These are phyloP conservation scores for Planoprotostelium fungivorum DNA, from an alignment of 78 protist species.

Conservation along the genomic window DNA sequence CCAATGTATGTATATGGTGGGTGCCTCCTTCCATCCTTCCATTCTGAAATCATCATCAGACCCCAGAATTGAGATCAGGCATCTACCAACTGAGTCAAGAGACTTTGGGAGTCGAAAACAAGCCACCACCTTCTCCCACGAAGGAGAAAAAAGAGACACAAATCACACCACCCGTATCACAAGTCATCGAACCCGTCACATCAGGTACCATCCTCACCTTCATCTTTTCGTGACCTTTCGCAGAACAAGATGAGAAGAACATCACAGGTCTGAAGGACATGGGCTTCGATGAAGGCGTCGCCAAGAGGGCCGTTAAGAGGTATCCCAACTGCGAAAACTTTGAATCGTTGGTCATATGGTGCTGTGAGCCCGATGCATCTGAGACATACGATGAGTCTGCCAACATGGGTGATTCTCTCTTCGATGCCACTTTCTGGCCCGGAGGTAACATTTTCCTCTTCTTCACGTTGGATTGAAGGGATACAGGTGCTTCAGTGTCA, in stretches of 20 bases:
- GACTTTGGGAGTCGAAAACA: neutral
- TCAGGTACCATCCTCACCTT: too few species aligned
- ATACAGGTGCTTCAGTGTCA: too few species aligned
- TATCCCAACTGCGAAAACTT: neutral
- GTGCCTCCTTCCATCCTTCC: neutral
- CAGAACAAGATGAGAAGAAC: too few species aligned
- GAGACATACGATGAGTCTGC: neutral
- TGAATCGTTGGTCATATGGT: neutral
- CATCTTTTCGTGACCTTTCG: too few species aligned
- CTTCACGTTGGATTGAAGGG: too few species aligned
- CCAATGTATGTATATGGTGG: neutral
- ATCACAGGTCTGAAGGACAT: neutral
- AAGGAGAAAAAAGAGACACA: too few species aligned
- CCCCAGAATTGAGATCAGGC: neutral
- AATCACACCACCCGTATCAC: too few species aligned
- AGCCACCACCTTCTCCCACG: too few species aligned
- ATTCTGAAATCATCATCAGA: neutral
- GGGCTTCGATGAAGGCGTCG: neutral
- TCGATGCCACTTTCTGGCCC: too few species aligned
- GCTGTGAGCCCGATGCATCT: neutral
- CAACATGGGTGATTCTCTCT: too few species aligned
- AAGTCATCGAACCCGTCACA: too few species aligned
- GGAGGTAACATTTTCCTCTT: too few species aligned
- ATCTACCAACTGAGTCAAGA: neutral
- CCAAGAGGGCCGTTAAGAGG: neutral